Evolutionary conservation across 345 rosid genomes (phyloP), one percentile per base, ranked within the genome.

Genomic region (Cardamine occulta): DNA sequence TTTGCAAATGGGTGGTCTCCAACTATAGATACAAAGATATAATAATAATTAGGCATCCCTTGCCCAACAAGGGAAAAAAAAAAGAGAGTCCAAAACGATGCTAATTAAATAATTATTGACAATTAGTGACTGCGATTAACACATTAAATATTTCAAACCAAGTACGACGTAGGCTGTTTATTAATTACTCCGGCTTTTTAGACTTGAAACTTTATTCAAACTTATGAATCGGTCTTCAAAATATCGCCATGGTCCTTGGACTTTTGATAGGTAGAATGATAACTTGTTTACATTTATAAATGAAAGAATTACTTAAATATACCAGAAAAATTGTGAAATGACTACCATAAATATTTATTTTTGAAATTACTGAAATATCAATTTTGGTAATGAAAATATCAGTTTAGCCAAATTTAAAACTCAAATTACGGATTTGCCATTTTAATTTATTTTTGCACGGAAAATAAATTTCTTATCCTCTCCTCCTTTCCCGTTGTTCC

Each of bases 171-270:
- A 52, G 17, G 23, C n/a, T 48, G 55, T 2, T 23, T 21, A 45
- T 44, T 28, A 55, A 19, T 19, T 19, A 15, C 8, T 11, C 53
- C 55, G 34, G 47, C 45, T 15, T 47, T 14, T 52, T 64, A 65
- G 55, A 64, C 54, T 15, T 63, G 28, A 40, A 72, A 35, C 28
- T 48, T 4, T 5, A 28, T 63, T 42, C 70, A 73, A 73, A 40
- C 17, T 54, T 42, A 42, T 14, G 63, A 55, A 44, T 29, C 48
- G 72, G 77, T 74, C 77, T 64, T 55, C 77, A 24, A 7, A 65
- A 55, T 44, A 55, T 29, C 45, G 77, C 65, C 55, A 44, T 15
- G 48, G 37, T 73, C 64, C 18, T 44, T 44, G 17, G 17, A 44
- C 52, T 40, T 18, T 42, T 40, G 55, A 54, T 7, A 13, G 28